A percentile compares a stretch with the other conserved stretches of the same genome.
Evolutionary conservation across 2,329 filamentous ascomycete genomes (phyloP).

Genomic region (Ascochyta rabiei): DNA sequence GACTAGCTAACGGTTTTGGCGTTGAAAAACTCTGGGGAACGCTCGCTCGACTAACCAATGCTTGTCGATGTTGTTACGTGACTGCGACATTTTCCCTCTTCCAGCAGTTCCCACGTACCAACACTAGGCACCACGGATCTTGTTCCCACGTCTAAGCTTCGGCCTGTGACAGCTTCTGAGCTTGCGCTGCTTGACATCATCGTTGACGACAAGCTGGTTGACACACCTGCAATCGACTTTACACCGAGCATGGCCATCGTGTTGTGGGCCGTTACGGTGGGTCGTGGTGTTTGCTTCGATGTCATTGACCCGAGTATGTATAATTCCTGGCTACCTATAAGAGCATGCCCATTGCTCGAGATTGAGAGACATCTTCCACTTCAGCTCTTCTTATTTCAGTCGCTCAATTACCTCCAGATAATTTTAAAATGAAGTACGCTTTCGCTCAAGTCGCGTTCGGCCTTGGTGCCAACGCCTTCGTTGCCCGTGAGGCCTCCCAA

Average conservation of each 20-base stretch:
- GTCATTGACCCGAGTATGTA: conserved; percentile 9
- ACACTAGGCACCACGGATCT: not conserved
- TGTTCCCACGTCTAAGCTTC: conserved; percentile 7
- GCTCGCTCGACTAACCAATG: conserved; percentile 16
- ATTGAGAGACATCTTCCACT: not conserved
- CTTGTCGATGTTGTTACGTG: conserved; percentile 24
- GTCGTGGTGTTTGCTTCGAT: conserved; percentile 2
- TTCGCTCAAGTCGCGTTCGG: conserved; percentile 26
- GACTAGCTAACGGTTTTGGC: conserved; percentile 6
- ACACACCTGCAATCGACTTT: conserved; percentile 2
- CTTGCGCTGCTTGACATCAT: conserved; percentile 23
- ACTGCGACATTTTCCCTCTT: conserved; percentile 4
- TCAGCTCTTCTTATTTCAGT: conserved; percentile 1
- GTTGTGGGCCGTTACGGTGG: not conserved
- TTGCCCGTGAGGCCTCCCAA: conserved; percentile 25
- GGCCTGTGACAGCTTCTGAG: conserved; percentile 1
- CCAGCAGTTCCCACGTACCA: conserved; percentile 1
- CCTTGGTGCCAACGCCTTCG: conserved; percentile 31
- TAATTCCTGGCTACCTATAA: not conserved
- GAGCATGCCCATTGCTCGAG: not conserved
- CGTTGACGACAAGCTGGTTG: conserved; percentile 14
- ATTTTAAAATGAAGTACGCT: conserved; percentile 30
- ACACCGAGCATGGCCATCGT: conserved; percentile 5
- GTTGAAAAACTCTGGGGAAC: conserved; percentile 10
- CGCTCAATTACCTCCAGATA: not conserved